These are phyloP conservation scores for Oemleria cerasiformis DNA, from an alignment of 306 rosid genomes.

Conservation along the genomic window DNA sequence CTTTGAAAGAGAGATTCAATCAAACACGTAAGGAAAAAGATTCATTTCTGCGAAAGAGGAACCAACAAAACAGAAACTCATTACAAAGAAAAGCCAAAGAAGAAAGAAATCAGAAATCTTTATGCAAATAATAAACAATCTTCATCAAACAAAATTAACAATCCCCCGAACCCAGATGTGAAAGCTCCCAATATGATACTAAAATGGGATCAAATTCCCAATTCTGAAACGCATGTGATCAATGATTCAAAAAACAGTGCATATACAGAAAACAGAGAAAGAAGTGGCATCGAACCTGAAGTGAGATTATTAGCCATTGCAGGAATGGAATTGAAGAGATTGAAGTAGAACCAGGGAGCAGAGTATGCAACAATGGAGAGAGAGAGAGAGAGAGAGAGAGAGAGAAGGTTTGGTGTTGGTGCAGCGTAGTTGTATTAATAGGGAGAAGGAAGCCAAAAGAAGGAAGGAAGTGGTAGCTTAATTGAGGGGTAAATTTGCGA, in stretches of 20 bases:
- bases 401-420: constrained; percentile 17
- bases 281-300: constrained; percentile 44
- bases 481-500: constrained; percentile 35
- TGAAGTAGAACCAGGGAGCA: constrained; percentile 26
- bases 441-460: not conserved
- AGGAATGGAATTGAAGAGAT: constrained; percentile 7
- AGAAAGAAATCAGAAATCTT: not conserved
- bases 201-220: constrained; percentile 1
- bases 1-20: not conserved
- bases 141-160: constrained; percentile 30
- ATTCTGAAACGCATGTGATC: not conserved
- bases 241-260: constrained; percentile 3
- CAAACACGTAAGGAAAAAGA: not conserved
- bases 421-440: constrained; percentile 12
- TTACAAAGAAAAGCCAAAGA: constrained; percentile 11
- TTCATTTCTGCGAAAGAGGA: not conserved
- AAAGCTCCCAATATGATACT: not conserved
- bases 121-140: constrained; percentile 37
- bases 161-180: constrained; percentile 18
- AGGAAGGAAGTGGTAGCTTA: constrained; percentile 18
- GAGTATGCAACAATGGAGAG: constrained; percentile 30
- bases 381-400: constrained; percentile 9
- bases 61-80: constrained; percentile 16
- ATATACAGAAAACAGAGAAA: not conserved
- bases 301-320: constrained; percentile 48